A percentile compares a stretch with the other conserved stretches of the same genome.
phyloP scores from a whole-genome alignment of 805 yeast genomes.

The Soucietia sequanensis region DNA sequence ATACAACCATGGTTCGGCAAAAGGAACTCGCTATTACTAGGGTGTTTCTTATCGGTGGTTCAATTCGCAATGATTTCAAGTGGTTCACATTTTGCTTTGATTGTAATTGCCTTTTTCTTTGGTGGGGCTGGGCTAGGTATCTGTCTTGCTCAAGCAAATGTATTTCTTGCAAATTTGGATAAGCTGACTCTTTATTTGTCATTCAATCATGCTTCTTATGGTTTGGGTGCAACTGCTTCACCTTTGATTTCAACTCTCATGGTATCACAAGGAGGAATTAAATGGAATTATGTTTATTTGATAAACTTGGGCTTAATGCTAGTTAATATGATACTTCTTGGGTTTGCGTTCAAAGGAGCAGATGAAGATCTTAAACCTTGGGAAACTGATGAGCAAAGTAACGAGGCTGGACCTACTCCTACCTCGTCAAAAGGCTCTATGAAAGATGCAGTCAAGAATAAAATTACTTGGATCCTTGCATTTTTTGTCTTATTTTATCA shows the following conservation, averaged over 20 bases:
- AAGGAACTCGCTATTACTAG: conserved; percentile 31
- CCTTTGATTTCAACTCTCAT: conserved; percentile 63
- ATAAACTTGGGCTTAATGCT: conserved; percentile 44
- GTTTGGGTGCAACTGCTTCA: conserved; percentile 67
- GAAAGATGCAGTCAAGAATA: conserved; percentile 37
- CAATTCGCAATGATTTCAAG: conserved; percentile 47
- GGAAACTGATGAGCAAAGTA: conserved; percentile 17
- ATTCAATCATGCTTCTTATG: conserved; percentile 65
- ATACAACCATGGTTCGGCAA: conserved; percentile 21
- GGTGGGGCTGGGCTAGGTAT: conserved; percentile 60
- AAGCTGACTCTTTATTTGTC: conserved; percentile 62
- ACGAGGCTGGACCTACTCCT: not conserved
- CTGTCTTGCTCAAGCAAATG: conserved; percentile 49
- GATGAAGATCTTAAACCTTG: conserved; percentile 43
- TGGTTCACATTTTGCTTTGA: conserved; percentile 49
- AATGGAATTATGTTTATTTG: conserved; percentile 56
- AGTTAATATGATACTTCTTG: conserved; percentile 28
- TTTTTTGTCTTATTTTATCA: conserved; percentile 58
- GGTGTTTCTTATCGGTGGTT: conserved; percentile 30
- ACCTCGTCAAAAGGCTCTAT: conserved; percentile 20
- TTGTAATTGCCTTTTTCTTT: conserved; percentile 50
- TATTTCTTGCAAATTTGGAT: conserved; percentile 48
- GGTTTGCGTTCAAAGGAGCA: conserved; percentile 48
- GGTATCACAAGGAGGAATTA: conserved; percentile 42
- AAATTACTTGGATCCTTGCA: conserved; percentile 49